These are phyloP conservation scores for Nakazawaea peltata DNA, from an alignment of 805 yeast species.

Conservation along the genomic window DNA sequence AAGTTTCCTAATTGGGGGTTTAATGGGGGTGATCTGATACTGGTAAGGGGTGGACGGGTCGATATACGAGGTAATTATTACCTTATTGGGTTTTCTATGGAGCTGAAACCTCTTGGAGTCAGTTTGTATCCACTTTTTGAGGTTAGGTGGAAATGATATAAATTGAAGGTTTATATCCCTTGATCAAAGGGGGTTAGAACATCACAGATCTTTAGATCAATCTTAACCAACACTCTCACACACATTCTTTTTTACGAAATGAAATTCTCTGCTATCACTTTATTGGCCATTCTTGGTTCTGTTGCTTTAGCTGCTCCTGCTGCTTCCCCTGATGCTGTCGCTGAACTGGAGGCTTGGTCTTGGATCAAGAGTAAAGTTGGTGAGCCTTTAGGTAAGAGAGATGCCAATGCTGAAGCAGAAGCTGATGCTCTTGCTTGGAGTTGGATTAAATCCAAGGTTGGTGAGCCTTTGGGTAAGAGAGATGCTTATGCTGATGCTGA, in stretches of 20 bases:
- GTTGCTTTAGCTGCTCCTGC: constrained; percentile 8
- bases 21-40: constrained; percentile 9
- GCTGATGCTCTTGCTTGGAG: constrained; percentile 10
- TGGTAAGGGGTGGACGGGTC: background rate
- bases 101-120: no score
- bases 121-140: no score
- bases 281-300: constrained; percentile 1
- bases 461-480: constrained; percentile 19
- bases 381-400: constrained; percentile 18
- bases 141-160: no score
- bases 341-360: constrained; percentile 15
- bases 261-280: constrained; percentile 13
- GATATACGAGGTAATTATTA: no score
- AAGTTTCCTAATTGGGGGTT: constrained; percentile 11
- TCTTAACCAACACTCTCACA: no score
- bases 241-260: no score
- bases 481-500: constrained; percentile 17
- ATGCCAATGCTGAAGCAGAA: constrained; percentile 16
- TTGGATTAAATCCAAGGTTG: constrained; percentile 7
- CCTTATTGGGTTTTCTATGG: no score
- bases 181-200: no score
- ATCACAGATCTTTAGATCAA: no score
- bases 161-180: no score
- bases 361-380: constrained; percentile 12
- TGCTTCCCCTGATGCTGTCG: constrained; percentile 6